Base-by-base conservation (phyloP, 129 eudicot species). In the Pittosporum tobira region DNA sequence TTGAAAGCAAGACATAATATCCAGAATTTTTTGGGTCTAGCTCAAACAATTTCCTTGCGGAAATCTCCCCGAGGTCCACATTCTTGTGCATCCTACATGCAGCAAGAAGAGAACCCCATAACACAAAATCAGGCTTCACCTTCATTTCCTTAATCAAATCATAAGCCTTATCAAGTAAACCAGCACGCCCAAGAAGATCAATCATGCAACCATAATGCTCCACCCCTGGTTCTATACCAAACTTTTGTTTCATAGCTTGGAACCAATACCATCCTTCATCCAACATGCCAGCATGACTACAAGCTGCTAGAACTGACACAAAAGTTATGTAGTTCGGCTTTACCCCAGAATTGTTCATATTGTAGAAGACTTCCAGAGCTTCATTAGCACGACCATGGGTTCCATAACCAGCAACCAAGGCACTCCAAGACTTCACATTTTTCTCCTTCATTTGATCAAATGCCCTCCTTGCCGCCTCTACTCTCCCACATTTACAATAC, bases 1-100 rank as follows among this genome's bases (percentile, higher is more conserved):
- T 81, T 1, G 81, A 74, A 59, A 81, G 84, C 67, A 74, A 30
- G 30, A 81, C 88, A 61, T 81, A 81, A 54, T 81, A 81, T n/a
- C 88, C 88, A 64, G 78, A 77, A 30, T 81, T 76, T 19, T 48
- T 27, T 2, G 81, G 78, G 71, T 77, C 88, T 20, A 77, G 79
- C 30, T 77, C 81, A 71, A 81, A 67, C 53, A 77, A 67, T 63
- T 72, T 71, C n/a, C 48, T 51, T 1, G 77, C 82, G 27, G 67
- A 57, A 21, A 72, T 72, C 59, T 77, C 78, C 47, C 64, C 82
- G 2, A 71, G 66, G 52, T 77, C 74, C 20, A 77, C 78, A 63
- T 77, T 71, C 20, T 63, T 77, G 73, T 77, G 77, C 48, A 77
- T 66, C 60, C 78, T 67, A 47, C 82, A 71, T 1, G 78, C 75